A percentile compares a stretch with the other conserved stretches of the same genome.
phyloP scores from a whole-genome alignment of 2,329 filamentous ascomycete species.

The Fusarium drepaniforme region DNA sequence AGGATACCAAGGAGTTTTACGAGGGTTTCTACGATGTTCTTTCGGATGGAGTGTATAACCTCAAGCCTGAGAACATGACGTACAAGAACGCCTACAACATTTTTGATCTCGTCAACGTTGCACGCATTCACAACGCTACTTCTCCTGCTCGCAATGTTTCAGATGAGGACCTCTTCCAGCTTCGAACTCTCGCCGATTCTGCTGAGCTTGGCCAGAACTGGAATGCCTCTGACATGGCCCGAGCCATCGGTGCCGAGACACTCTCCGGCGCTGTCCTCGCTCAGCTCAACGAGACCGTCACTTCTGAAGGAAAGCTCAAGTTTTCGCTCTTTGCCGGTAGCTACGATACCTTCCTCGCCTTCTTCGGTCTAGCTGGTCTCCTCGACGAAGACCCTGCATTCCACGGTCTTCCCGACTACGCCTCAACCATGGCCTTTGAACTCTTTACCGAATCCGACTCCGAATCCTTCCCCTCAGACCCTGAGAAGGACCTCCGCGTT shows the following conservation, averaged over 20 bases:
- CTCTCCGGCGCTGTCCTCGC: conserved; percentile 47
- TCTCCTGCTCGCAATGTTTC: conserved; percentile 48
- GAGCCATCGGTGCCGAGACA: conserved; percentile 48
- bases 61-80: conserved; percentile 47
- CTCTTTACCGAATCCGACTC: conserved; percentile 44
- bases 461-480: conserved; percentile 41
- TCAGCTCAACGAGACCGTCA: conserved; percentile 49
- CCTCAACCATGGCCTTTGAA: conserved; percentile 53
- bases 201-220: conserved; percentile 49
- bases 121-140: conserved; percentile 49
- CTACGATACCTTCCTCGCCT: conserved; percentile 53
- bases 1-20: conserved; percentile 48
- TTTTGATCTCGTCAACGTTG: conserved; percentile 52
- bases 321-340: conserved; percentile 50
- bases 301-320: conserved; percentile 47
- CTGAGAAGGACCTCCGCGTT: conserved; percentile 44
- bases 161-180: conserved; percentile 48
- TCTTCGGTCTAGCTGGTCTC: conserved; percentile 48
- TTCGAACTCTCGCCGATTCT: conserved; percentile 50
- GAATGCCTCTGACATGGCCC: conserved; percentile 45
- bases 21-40: conserved; percentile 46
- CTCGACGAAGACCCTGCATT: conserved; percentile 45
- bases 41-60: conserved; percentile 47
- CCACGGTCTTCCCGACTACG: conserved; percentile 50
- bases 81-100: conserved; percentile 52